Evolutionary conservation across 768 basidiomycete species (phyloP).

Genomic region (Leccinum subtestaceum): DNA sequence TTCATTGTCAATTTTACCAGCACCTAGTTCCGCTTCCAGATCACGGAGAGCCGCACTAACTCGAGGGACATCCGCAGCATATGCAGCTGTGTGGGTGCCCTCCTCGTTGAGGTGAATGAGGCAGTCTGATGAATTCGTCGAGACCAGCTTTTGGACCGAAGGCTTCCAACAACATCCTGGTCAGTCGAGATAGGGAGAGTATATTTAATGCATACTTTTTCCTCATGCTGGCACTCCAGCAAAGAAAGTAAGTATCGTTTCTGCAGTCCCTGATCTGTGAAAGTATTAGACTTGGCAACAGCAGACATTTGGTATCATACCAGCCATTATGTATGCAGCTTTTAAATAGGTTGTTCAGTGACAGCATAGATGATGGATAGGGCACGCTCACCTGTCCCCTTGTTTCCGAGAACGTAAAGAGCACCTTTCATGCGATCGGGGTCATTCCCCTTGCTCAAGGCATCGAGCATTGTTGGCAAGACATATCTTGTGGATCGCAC

Average conservation of each 20-base stretch:
- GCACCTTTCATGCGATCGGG: slow-evolving; percentile 96
- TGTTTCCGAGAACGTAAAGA: slow-evolving; percentile 74
- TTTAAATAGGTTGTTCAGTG: slow-evolving; percentile 9
- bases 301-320: slow-evolving; percentile 36
- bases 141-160: slow-evolving; percentile 23
- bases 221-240: slow-evolving; percentile 78
- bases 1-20: slow-evolving; percentile 38
- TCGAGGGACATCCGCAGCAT: slow-evolving; percentile 45
- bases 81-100: slow-evolving; percentile 59
- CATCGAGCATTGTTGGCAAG: slow-evolving; percentile 58
- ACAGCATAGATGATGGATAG: neutral
- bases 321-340: slow-evolving; percentile 70
- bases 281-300: slow-evolving; percentile 12
- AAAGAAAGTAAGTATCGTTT: slow-evolving; percentile 58
- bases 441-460: slow-evolving; percentile 70
- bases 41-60: slow-evolving; percentile 47
- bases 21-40: slow-evolving; percentile 51
- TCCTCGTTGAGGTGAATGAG: slow-evolving; percentile 61
- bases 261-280: slow-evolving; percentile 54
- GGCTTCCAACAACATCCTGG: slow-evolving; percentile 31
- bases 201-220: slow-evolving; percentile 53
- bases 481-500: slow-evolving; percentile 67
- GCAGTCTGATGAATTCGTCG: slow-evolving; percentile 58
- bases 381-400: slow-evolving; percentile 54
- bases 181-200: slow-evolving; percentile 44